Base-by-base conservation (phyloP, 1,284 basidiomycete species). In the Thelephora terrestris region DNA sequence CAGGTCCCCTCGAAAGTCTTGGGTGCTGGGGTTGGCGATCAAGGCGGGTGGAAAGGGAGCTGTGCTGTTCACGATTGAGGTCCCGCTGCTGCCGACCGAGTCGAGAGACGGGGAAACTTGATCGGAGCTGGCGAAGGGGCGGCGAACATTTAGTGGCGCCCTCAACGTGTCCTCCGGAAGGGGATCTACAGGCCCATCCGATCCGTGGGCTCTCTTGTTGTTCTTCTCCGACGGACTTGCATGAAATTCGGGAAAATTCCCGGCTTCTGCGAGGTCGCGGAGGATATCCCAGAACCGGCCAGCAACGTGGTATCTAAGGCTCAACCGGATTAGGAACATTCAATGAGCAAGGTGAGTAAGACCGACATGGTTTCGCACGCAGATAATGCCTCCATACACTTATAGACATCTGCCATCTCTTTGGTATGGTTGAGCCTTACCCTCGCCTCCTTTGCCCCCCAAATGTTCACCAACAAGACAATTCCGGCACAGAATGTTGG, bases 391-490 rank as follows among this genome's bases (percentile, higher is more conserved):
- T 71, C 61, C 62, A 85, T 71, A 54, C 80, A 82, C 52, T 74
- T 77, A 50, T 76, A 66, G n/a, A 88, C 77, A 56, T 87, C 84
- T 34, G 64, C 66, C 65, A 84, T 73, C 53, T 81, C 76, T 50
- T 73, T 72, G 47, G 71, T 71, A 1, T 72, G 64, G 48, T 82
- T 76, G 2, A 60, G 65, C 7, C 64, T 64, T 29, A 71, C 60
- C 0, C 76, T 73, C 34, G 73, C 69, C 49, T 73, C 68, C 53
- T 73, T 76, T 3, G 75, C 76, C 1, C 76, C 77, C 75, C 84
- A 87, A 10, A 85, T 74, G 50, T 78, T 80, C 52, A 87, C 65
- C 42, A 87, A 64, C 3, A 87, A 66, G 7, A 86, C 75, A 44
- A 84, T 71, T 0, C 72, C 78, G 0, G 79, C 68, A 0, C 76